These are phyloP conservation scores for Babesia bigemina DNA, from an alignment of 169 alveolate genomes.

Conservation along the genomic window DNA sequence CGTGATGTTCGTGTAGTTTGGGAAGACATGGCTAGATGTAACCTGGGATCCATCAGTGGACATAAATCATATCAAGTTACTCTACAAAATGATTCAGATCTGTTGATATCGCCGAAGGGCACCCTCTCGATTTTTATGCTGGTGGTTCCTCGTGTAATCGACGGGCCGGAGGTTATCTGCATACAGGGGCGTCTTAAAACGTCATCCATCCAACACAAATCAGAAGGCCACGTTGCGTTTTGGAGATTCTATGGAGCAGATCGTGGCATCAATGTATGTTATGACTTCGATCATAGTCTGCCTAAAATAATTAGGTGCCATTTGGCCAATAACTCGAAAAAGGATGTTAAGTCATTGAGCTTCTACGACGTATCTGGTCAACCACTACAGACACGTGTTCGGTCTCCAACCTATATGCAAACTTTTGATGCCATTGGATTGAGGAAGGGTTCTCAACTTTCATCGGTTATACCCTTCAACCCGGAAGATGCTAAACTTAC, in stretches of 20 bases:
- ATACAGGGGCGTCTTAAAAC: conserved; percentile 34
- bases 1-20: conserved; percentile 9
- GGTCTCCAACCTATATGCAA: conserved; percentile 3
- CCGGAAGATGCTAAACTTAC: neutral
- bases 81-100: neutral
- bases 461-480: conserved; percentile 14
- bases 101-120: conserved; percentile 14
- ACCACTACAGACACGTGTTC: neutral
- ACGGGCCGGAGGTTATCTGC: conserved; percentile 11
- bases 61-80: conserved; percentile 31
- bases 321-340: conserved; percentile 24
- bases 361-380: conserved; percentile 1
- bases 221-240: conserved; percentile 18
- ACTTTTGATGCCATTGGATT: neutral
- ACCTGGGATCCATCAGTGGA: conserved; percentile 20
- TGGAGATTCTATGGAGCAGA: conserved; percentile 29
- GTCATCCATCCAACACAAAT: conserved; percentile 9
- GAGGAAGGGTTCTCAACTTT: neutral
- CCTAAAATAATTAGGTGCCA: conserved; percentile 21
- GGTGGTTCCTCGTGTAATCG: conserved; percentile 25
- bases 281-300: conserved; percentile 27
- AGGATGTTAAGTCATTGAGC: conserved; percentile 12
- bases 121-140: conserved; percentile 13
- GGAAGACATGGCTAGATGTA: conserved; percentile 41
- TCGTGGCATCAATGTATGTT: conserved; percentile 10